Base-by-base conservation (phyloP, 257 asterid genomes). In the Solanum bulbocastanum region DNA sequence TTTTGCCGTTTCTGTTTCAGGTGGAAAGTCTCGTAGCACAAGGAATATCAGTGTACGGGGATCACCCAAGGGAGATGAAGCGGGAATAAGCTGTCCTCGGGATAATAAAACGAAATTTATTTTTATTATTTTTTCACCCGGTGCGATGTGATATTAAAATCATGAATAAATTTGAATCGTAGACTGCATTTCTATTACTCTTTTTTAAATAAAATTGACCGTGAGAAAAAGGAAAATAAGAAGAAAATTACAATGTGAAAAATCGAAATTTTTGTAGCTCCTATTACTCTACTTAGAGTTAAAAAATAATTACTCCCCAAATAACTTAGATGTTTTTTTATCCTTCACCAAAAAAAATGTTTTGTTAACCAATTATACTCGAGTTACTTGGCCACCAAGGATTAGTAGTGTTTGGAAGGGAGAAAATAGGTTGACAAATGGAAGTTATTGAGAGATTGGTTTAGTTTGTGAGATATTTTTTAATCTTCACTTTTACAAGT, bases 231-330 rank as follows among this genome's bases (percentile, higher is more conserved):
- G 1, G 1, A 12, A 44, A 44, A 44, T 12, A 5, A 44, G 15
- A 12, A 44, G 1, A 49, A 52, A 52, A 1, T 18, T 56, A 18
- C 9, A 52, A 6, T 56, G 10, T 18, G 10, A 52, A 52, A 52
- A 52, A 52, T 2, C 0, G 0, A 52, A 18, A 10, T 0, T 9
- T 18, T 56, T n/a, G n/a, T n/a, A n/a, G n/a, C 0, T 18, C 23
- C 62, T 52, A 18, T 52, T 1, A 56, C n/a, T 56, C n/a, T 52
- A 52, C 62, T 52, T 52, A 5, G 16, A 52, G n/a, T 44, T 44
- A 18, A 18, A 56, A 18, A 56, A 52, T 18, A 18, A 52, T 6
- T 52, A 49, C 27, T 58, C 27, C 4, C 27, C 25, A 3, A 58
- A 58, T 22, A 58, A 58, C 10, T 16, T 52, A 58, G 27, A 58